Percentiles rank a stretch among this genome's conserved stretches.
Evolutionary conservation across 768 basidiomycete species (phyloP).

Genomic region (Rhodosporidiobolus odoratus): DNA sequence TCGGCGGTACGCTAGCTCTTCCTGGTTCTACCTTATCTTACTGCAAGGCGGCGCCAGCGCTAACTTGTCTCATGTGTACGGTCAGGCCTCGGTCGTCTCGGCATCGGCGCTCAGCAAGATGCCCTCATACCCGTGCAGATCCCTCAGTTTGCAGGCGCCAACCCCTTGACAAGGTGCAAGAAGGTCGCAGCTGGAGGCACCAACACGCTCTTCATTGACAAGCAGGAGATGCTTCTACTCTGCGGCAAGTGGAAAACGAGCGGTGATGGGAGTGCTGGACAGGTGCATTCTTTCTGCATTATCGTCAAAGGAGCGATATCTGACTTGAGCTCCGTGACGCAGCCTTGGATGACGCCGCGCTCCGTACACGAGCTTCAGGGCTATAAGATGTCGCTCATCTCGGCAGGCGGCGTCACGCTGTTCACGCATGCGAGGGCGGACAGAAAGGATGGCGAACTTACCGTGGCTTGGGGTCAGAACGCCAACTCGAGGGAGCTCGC

Average conservation of each 20-base stretch:
- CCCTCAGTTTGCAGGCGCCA: slow-evolving; percentile 73
- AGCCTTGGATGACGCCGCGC: slow-evolving; percentile 37
- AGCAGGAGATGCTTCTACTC: slow-evolving; percentile 59
- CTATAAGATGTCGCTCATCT: slow-evolving; percentile 65
- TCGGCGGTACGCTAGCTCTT: slow-evolving; percentile 68
- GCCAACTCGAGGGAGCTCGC: slow-evolving; percentile 65
- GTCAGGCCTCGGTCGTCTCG: slow-evolving; percentile 70
- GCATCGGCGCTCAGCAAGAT: slow-evolving; percentile 79
- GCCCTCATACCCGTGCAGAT: slow-evolving; percentile 72
- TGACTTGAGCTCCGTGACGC: neutral
- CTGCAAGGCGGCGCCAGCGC: no score
- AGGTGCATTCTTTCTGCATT: slow-evolving; percentile 7
- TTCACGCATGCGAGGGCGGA: slow-evolving; percentile 67
- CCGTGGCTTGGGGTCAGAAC: slow-evolving; percentile 55
- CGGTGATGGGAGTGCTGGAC: slow-evolving; percentile 63
- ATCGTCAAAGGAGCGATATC: neutral
- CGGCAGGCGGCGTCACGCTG: slow-evolving; percentile 83
- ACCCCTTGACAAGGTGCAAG: slow-evolving; percentile 58
- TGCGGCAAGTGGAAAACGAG: slow-evolving; percentile 80
- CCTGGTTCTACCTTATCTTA: no score
- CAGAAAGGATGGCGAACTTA: slow-evolving; percentile 62
- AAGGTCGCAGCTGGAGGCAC: slow-evolving; percentile 72
- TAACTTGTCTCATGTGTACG: no score
- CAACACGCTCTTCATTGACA: slow-evolving; percentile 76
- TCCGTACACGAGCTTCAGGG: slow-evolving; percentile 53